Percentiles rank a stretch among this genome's conserved stretches.
phyloP scores from a whole-genome alignment of 106 monocot species.

The Allium sativum region DNA sequence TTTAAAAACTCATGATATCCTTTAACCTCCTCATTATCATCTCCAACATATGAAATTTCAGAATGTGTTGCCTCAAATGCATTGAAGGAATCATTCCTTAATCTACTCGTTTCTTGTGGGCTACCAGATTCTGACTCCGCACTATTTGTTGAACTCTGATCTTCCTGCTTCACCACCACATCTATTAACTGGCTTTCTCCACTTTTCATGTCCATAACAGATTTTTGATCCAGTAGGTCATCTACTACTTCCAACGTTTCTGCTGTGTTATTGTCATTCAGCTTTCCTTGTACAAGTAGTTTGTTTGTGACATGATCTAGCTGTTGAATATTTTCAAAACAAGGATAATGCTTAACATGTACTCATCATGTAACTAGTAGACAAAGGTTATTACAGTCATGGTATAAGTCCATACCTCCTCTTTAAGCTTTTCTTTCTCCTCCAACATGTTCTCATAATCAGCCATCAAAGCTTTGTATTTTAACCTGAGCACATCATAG shows the following conservation, averaged over 20 bases:
- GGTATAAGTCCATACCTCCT: conserved; percentile 31
- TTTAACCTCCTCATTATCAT: conserved; percentile 15
- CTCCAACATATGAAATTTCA: conserved; percentile 18
- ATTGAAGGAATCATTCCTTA: conserved; percentile 11
- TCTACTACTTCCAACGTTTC: background rate
- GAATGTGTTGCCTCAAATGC: conserved; percentile 20
- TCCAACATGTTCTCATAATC: conserved; percentile 32
- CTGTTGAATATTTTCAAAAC: conserved; percentile 6
- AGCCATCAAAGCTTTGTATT: conserved; percentile 30
- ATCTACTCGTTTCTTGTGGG: conserved; percentile 3
- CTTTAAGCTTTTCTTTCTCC: conserved; percentile 49
- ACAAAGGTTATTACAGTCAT: background rate
- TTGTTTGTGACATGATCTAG: conserved; percentile 21
- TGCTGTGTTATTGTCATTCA: background rate
- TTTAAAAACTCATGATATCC: conserved; percentile 12
- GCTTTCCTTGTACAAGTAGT: conserved; percentile 16
- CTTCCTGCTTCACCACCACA: conserved; percentile 20
- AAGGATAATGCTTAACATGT: background rate
- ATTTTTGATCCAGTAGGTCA: background rate
- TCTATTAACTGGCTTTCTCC: background rate
- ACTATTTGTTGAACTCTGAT: conserved; percentile 24
- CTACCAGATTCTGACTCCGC: conserved; percentile 17
- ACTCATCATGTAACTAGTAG: background rate
- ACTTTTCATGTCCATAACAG: background rate
- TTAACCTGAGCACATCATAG: conserved; percentile 28